phyloP scores from a whole-genome alignment of 305 asterid genomes.

The Solanum hybrid region DNA sequence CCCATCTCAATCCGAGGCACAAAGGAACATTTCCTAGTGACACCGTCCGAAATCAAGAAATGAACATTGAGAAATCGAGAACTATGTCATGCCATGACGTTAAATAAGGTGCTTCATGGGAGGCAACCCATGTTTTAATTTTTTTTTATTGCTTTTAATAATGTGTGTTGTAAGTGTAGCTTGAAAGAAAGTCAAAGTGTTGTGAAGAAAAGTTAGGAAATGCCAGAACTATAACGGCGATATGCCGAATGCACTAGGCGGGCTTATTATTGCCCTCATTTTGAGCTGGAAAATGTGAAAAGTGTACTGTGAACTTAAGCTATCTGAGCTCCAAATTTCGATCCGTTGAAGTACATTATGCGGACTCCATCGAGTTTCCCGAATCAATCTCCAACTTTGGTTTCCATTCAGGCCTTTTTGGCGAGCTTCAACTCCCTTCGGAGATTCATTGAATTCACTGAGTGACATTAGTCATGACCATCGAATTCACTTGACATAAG shows the following conservation, averaged over 20 bases:
- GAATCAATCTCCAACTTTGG: no score
- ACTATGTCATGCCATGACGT: background rate
- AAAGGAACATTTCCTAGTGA: background rate
- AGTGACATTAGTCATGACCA: background rate
- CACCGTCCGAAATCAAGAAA: background rate
- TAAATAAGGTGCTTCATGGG: background rate
- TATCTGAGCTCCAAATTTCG: no score
- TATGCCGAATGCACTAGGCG: fast-evolving
- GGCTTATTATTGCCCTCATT: no score
- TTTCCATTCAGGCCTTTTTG: background rate
- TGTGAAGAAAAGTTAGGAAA: no score
- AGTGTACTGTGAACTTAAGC: no score
- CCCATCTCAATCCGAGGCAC: background rate
- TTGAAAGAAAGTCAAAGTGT: background rate
- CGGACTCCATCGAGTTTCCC: no score
- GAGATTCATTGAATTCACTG: background rate
- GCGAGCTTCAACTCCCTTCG: background rate
- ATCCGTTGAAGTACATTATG: no score
- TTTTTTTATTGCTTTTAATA: no score
- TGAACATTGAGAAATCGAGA: background rate
- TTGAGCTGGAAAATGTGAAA: no score
- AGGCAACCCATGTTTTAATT: background rate
- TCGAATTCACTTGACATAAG: background rate
- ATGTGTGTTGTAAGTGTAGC: background rate
- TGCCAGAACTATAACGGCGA: no score